A percentile compares a stretch with the other conserved stretches of the same genome.
Conservation (phyloP, 2,329 filamentous ascomycete species). For the Arthrocladium fulminans region DNA sequence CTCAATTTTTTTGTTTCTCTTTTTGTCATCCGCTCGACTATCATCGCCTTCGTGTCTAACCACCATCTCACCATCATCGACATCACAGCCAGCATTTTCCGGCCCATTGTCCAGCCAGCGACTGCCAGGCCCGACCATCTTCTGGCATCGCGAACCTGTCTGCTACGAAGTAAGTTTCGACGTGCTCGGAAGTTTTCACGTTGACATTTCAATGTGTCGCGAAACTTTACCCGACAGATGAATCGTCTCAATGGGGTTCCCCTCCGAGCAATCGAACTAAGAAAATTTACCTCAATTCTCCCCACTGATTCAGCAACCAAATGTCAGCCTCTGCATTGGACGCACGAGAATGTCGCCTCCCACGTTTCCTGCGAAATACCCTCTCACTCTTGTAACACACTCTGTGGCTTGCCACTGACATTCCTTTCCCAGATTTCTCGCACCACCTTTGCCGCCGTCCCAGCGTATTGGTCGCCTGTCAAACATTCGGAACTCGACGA, state of each 20-base stretch:
- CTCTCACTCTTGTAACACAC: neutral
- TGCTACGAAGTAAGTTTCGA: slow-evolving; percentile 1
- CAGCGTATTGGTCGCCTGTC: neutral
- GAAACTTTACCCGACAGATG: slow-evolving; percentile 2
- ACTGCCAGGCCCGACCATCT: neutral
- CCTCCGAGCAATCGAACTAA: neutral
- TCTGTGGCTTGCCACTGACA: slow-evolving; percentile 4
- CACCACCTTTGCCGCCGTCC: slow-evolving; percentile 3
- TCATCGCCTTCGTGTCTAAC: neutral
- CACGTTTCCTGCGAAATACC: slow-evolving; percentile 2
- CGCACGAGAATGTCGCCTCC: slow-evolving; percentile 6
- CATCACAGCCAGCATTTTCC: neutral
- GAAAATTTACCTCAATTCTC: slow-evolving; percentile 4
- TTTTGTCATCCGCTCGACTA: neutral
- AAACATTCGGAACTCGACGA: neutral
- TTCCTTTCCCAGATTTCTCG: neutral
- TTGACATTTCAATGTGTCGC: slow-evolving; percentile 3
- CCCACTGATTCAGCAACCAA: slow-evolving; percentile 5
- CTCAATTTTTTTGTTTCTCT: neutral
- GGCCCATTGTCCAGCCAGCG: too few relatives aligned
- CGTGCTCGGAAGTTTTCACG: neutral
- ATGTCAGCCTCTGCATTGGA: slow-evolving; percentile 2
- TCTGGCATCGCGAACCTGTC: neutral
- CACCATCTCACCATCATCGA: neutral
- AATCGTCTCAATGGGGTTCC: neutral